Base-by-base conservation (phyloP, 148 eudicot species). In the Cornus controversa region DNA sequence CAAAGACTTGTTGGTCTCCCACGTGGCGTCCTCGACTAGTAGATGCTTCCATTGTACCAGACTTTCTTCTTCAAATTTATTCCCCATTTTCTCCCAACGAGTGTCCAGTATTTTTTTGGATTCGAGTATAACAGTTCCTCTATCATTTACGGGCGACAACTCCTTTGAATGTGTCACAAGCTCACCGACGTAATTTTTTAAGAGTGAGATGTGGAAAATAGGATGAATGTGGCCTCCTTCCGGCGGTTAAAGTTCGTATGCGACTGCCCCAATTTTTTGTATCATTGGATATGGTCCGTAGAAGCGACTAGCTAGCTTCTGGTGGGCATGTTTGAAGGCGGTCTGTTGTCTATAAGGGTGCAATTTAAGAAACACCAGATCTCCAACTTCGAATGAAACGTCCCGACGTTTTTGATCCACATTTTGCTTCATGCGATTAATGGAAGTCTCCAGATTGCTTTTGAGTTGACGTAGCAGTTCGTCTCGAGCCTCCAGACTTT, bases 261-360 rank as follows among this genome's bases (percentile, higher is more conserved):
- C 60, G 11, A 3, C 45, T 40, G 45, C 45, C 45, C 45, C 45
- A 40, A 40, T 40, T 40, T 40, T 40, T 40, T 40, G 45, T 40
- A 40, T 40, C 45, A 40, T 8, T 40, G 45, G 45, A 40, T 40
- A 40, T 40, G 45, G 45, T 40, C 45, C 45, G 8, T 40, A 40
- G 45, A 40, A 40, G n/a, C n/a, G n/a, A n/a, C n/a, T n/a, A n/a
- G n/a, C n/a, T n/a, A n/a, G n/a, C n/a, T n/a, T n/a, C n/a, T 40
- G 45, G 45, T 40, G 45, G 45, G 45, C 45, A 6, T 28, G 24
- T 23, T 66, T 23, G 69, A 66, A 66, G 24, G 24, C 27, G 20
- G 69, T n/a, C 24, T 66, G 69, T 66, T 66, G 69, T 24, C 69
- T n/a, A 23, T 66, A 66, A 14, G 69, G 69, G 13, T 27, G 69